These are phyloP conservation scores for Irpex lacteus DNA, from an alignment of 1,284 basidiomycete genomes.

Conservation along the genomic window DNA sequence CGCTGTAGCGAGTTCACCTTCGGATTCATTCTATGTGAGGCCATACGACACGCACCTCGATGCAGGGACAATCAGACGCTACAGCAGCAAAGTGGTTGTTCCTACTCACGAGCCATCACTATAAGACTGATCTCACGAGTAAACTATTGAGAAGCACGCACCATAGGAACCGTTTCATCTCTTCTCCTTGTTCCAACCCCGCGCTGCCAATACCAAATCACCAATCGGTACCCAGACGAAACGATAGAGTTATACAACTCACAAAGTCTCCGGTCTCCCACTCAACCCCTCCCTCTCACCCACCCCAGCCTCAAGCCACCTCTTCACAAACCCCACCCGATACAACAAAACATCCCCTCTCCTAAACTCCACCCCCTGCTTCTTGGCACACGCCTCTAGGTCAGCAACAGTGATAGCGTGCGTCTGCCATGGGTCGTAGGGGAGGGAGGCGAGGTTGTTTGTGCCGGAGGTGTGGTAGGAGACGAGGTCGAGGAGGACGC, in stretches of 20 bases:
- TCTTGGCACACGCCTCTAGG: slow-evolving; percentile 59
- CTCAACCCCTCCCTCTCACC: slow-evolving; percentile 45
- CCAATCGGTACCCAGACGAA: not conserved
- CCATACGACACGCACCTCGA: slow-evolving; percentile 55
- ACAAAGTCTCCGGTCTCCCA: slow-evolving; percentile 50
- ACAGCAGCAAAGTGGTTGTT: slow-evolving; percentile 76
- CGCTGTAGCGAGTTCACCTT: slow-evolving; percentile 36
- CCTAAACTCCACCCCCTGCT: slow-evolving; percentile 53
- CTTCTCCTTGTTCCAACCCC: slow-evolving; percentile 65
- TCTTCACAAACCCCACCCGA: slow-evolving; percentile 64
- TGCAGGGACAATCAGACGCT: slow-evolving; percentile 67
- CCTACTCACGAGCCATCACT: slow-evolving; percentile 51
- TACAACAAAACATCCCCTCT: slow-evolving; percentile 60
- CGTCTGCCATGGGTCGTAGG: slow-evolving; percentile 66
- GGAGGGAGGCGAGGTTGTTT: slow-evolving; percentile 29
- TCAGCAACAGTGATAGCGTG: slow-evolving; percentile 55
- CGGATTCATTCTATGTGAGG: no score
- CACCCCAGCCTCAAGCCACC: slow-evolving; percentile 45
- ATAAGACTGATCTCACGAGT: not conserved
- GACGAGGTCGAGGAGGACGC: slow-evolving; percentile 69
- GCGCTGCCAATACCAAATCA: slow-evolving; percentile 37
- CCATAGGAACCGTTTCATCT: slow-evolving; percentile 74
- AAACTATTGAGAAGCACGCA: slow-evolving; percentile 18
- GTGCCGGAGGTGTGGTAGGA: slow-evolving; percentile 45
- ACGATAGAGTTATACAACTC: no score